Percentiles rank a stretch among this genome's conserved stretches.
Conservation (phyloP, 1,139 yeast genomes). For the Oligophagozyma castellii region DNA sequence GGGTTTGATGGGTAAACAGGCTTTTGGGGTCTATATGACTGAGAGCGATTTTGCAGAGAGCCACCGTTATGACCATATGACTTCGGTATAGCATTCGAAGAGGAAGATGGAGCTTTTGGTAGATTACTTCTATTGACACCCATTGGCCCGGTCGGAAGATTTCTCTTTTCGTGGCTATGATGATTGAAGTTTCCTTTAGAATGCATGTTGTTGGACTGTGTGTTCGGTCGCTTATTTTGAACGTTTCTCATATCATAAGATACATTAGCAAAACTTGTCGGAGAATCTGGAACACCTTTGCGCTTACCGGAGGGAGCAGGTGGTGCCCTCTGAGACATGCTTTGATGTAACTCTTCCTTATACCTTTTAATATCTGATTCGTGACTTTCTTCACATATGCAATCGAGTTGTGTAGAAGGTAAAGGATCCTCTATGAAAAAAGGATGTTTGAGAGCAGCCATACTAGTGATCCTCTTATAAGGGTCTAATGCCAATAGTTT, state of each 20-base stretch:
- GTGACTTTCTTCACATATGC: constrained; percentile 81
- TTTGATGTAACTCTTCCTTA: constrained; percentile 29
- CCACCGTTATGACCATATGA: no score
- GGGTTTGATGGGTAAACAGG: no score
- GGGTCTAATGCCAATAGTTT: constrained; percentile 58
- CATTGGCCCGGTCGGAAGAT: no score
- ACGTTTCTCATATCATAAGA: background rate
- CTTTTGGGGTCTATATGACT: no score
- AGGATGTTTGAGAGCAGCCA: constrained; percentile 56
- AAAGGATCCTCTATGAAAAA: constrained; percentile 56
- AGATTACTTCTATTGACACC: no score
- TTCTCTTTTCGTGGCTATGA: no score
- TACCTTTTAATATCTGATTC: constrained; percentile 68
- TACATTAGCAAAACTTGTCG: background rate
- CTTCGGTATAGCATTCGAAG: no score
- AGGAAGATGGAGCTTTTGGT: no score
- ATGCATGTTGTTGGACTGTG: no score
- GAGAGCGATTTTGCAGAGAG: no score
- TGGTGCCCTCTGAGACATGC: constrained; percentile 22
- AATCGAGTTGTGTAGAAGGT: constrained; percentile 40
- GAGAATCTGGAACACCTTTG: constrained; percentile 8
- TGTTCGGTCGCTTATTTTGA: no score
- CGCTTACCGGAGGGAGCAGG: constrained; percentile 23
- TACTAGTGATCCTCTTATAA: constrained; percentile 55
- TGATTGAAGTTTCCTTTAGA: no score